These are phyloP conservation scores for Salicornia ramosissima DNA, from an alignment of 148 eudicot genomes.

Conservation along the genomic window DNA sequence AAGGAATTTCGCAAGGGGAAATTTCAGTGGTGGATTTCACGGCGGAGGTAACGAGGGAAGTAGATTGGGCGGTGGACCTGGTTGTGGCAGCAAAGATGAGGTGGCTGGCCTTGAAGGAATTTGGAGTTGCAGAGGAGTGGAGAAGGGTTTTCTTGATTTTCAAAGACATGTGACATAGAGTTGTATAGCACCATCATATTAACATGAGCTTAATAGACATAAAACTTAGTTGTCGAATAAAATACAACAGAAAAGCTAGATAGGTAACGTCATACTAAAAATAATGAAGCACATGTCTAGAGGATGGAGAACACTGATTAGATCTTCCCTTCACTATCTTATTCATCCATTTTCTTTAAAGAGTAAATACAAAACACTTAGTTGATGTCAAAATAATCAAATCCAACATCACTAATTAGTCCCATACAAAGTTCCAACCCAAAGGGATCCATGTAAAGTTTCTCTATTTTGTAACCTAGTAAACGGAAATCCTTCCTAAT, in stretches of 20 bases:
- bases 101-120: too few species aligned
- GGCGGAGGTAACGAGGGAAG: too few species aligned
- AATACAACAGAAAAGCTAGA: background rate
- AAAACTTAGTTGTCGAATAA: background rate
- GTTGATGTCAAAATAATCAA: conserved; percentile 2
- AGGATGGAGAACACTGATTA: background rate
- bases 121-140: too few species aligned
- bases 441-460: background rate
- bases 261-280: background rate
- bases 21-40: too few species aligned
- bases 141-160: too few species aligned
- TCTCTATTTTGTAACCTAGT: background rate
- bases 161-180: too few species aligned
- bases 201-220: background rate
- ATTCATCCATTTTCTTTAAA: too few species aligned
- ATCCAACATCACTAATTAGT: background rate
- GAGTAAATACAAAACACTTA: too few species aligned
- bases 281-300: background rate
- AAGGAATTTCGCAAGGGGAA: too few species aligned
- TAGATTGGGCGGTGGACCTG: too few species aligned
- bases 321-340: background rate
- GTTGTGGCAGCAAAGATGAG: too few species aligned
- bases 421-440: background rate
- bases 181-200: too few species aligned
- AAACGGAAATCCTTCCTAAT: background rate